Base-by-base conservation (phyloP, 176 grass and related monocot genomes). In the Aegilops sharonensis region DNA sequence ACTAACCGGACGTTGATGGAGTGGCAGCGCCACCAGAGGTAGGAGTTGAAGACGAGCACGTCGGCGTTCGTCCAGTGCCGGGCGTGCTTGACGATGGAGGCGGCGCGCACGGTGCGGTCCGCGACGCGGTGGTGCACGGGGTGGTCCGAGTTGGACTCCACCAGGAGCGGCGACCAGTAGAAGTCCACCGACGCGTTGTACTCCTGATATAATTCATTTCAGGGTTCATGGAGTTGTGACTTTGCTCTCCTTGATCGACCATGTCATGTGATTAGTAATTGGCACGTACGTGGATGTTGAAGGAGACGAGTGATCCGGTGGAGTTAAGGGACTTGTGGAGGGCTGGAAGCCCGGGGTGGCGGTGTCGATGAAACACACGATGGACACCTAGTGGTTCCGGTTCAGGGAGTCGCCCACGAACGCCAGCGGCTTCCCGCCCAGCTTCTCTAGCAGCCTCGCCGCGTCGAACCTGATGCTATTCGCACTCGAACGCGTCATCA, bases 381-480 rank as follows among this genome's bases (percentile, higher is more conserved):
- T 95, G 80, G 93, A 98, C 9, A 86, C 29, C 95, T 91, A 95
- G 60, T 98, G 95, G 83, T 98, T 93, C 69, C 93, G 84, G 80
- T 98, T 95, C 23, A 98, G 87, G 6, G 95, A 98, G 84, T 98
- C 95, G 18, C 93, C 93, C 7, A 95, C 89, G 84, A 98, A 98
- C 0, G 72, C 89, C 72, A 98, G 75, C 29, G 86, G 91, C 73
- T 89, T 98, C 35, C 64, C 65, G 8, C 88, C 81, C 54, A 98
- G 83, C 87, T 86, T 81, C 77, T 68, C 80, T 21, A 98, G 78
- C 61, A 98, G 77, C 59, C 29, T 93, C 75, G 14, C 66, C 71
- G 87, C 95, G 24, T 95, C 70, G 37, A 98, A 98, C 83, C 95
- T 97, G 75, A 2, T 27, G 27, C 27, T 27, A 1, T 27, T 27